phyloP scores from a whole-genome alignment of 805 yeast genomes.

The Naumovozyma baii region DNA sequence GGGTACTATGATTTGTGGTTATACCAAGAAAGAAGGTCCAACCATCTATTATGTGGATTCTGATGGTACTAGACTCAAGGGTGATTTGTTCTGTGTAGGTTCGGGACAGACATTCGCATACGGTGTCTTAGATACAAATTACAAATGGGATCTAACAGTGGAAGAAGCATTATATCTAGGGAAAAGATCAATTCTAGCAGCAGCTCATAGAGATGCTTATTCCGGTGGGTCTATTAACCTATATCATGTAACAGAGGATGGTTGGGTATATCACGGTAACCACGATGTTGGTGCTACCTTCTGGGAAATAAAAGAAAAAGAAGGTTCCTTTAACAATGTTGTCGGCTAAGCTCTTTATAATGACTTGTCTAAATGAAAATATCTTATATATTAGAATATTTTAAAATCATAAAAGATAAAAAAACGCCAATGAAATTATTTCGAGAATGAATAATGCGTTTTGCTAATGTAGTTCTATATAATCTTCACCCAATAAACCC shows the following conservation, averaged over 20 bases:
- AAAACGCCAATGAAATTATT: too few relatives aligned
- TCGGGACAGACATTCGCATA: constrained; percentile 99
- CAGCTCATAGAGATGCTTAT: constrained; percentile 96
- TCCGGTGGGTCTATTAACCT: constrained; percentile 95
- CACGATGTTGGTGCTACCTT: constrained; percentile 82
- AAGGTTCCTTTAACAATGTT: constrained; percentile 82
- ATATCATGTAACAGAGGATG: constrained; percentile 84
- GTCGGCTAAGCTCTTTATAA: constrained; percentile 30
- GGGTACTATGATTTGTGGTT: constrained; percentile 99
- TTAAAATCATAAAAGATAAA: too few relatives aligned
- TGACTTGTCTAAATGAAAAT: too few relatives aligned
- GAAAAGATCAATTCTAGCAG: constrained; percentile 91
- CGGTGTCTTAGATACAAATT: constrained; percentile 91
- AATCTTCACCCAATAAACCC: neutral
- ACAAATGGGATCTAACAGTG: constrained; percentile 81
- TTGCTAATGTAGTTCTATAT: too few relatives aligned
- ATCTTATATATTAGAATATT: too few relatives aligned
- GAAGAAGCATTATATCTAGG: constrained; percentile 94
- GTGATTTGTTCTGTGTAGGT: constrained; percentile 93
- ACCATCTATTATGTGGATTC: constrained; percentile 93
- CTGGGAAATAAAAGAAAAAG: constrained; percentile 84
- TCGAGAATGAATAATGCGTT: too few relatives aligned
- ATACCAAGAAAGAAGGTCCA: constrained; percentile 91
- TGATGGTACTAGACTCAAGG: constrained; percentile 91
- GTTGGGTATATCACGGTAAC: constrained; percentile 95